Conservation (phyloP, 179 eudicot species). For the Heliamphora ciliata region DNA sequence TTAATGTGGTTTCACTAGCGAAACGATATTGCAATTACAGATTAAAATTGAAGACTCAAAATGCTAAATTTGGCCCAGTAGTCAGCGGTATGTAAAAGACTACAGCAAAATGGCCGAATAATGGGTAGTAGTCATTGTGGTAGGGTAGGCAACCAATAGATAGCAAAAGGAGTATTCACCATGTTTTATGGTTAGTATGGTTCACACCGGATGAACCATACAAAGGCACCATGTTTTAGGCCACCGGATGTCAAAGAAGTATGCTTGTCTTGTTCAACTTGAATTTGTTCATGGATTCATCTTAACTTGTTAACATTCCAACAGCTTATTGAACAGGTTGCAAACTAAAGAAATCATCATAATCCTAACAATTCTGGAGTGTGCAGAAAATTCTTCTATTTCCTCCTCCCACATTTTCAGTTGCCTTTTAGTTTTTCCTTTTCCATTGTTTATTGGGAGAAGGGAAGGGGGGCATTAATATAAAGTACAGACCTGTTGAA, state of each 20-base stretch:
- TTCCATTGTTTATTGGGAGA: neutral
- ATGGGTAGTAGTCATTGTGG: neutral
- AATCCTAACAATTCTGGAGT: neutral
- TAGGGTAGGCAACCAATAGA: neutral
- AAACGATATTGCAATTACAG: constrained; percentile 1
- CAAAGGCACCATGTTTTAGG: neutral
- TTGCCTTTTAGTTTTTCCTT: neutral
- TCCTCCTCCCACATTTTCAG: neutral
- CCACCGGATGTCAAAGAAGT: neutral
- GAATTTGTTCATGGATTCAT: neutral
- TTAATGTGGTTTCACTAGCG: neutral
- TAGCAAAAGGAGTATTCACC: too few relatives aligned
- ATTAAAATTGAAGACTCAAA: neutral
- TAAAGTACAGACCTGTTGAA: neutral
- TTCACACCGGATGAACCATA: too few relatives aligned
- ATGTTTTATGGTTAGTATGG: too few relatives aligned
- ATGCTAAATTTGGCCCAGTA: constrained; percentile 7
- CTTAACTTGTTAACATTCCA: neutral
- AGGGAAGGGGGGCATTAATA: neutral
- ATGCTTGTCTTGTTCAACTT: neutral
- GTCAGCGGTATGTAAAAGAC: neutral
- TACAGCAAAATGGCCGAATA: neutral
- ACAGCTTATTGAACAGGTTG: constrained; percentile 8
- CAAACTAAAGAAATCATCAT: neutral
- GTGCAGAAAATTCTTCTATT: neutral